phyloP scores from a whole-genome alignment of 345 rosid species.

The Cardamine chenopodiifolia region DNA sequence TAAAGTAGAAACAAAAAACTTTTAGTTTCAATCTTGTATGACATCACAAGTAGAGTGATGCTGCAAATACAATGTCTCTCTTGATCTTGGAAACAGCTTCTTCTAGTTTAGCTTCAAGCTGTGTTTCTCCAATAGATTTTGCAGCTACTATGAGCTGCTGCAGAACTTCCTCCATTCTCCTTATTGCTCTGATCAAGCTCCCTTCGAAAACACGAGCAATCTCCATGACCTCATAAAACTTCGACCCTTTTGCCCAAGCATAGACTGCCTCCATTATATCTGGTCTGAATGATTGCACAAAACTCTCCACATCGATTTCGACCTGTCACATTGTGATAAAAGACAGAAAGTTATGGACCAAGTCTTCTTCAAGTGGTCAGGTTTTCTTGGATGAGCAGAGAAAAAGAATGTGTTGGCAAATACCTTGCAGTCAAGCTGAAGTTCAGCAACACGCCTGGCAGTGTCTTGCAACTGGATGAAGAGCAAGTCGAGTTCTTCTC shows the following conservation, averaged over 20 bases:
- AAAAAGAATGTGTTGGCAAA: neutral
- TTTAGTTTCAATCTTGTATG: slow-evolving; percentile 1
- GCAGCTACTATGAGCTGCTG: slow-evolving; percentile 94
- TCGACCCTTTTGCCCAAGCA: slow-evolving; percentile 98
- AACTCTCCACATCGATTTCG: slow-evolving; percentile 78
- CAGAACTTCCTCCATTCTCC: slow-evolving; percentile 95
- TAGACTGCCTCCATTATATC: slow-evolving; percentile 98
- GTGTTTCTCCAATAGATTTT: slow-evolving; percentile 85
- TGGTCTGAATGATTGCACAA: slow-evolving; percentile 83
- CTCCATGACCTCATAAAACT: slow-evolving; percentile 94
- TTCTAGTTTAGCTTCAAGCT: slow-evolving; percentile 80
- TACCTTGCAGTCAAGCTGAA: slow-evolving; percentile 98
- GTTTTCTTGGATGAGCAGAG: slow-evolving; percentile 7
- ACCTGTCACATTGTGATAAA: slow-evolving; percentile 53
- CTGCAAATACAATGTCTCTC: slow-evolving; percentile 97
- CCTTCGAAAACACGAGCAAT: slow-evolving; percentile 94
- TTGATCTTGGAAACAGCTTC: slow-evolving; percentile 87
- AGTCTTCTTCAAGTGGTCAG: neutral
- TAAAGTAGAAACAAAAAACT: slow-evolving; percentile 24
- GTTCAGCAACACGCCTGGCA: slow-evolving; percentile 81
- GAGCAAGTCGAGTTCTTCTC: slow-evolving; percentile 91
- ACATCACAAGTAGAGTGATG: slow-evolving; percentile 77
- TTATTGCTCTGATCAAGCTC: slow-evolving; percentile 93
- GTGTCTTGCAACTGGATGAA: slow-evolving; percentile 89
- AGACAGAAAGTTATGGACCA: slow-evolving; percentile 20